A percentile compares a stretch with the other conserved stretches of the same genome.
These are phyloP conservation scores for Kwoniella shandongensis DNA, from an alignment of 768 basidiomycete genomes.

Conservation along the genomic window DNA sequence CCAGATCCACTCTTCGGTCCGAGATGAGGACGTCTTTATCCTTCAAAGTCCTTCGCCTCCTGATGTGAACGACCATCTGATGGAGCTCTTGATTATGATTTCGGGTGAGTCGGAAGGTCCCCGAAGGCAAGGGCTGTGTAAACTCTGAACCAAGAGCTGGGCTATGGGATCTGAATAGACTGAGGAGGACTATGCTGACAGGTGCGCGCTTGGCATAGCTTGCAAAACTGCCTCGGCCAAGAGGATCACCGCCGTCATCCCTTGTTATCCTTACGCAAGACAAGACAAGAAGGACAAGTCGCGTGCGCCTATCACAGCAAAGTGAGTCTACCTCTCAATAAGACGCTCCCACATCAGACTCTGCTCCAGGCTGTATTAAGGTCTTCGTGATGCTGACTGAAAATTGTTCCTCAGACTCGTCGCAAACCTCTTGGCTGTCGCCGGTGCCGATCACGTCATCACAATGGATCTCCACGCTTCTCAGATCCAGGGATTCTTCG, in stretches of 20 bases:
- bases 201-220: slow-evolving; percentile 49
- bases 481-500: slow-evolving; percentile 99
- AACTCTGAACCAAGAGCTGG: too few relatives aligned
- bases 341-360: neutral
- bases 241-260: slow-evolving; percentile 96
- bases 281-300: slow-evolving; percentile 99
- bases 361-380: neutral
- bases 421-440: slow-evolving; percentile 88
- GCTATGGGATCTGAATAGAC: too few relatives aligned
- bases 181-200: too few relatives aligned
- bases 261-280: slow-evolving; percentile 92
- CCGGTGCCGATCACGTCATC: slow-evolving; percentile 95
- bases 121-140: neutral
- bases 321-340: slow-evolving; percentile 54
- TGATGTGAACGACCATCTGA: slow-evolving; percentile 80
- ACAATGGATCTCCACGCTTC: slow-evolving; percentile 99
- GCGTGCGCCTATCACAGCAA: slow-evolving; percentile 94
- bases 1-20: slow-evolving; percentile 88
- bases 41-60: slow-evolving; percentile 64
- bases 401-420: slow-evolving; percentile 60
- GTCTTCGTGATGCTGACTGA: neutral
- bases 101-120: slow-evolving; percentile 59
- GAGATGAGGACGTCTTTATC: slow-evolving; percentile 98
- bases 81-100: slow-evolving; percentile 99
- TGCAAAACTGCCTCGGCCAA: slow-evolving; percentile 99